phyloP scores from a whole-genome alignment of 371 early-diverging fungal genomes.

The Mortierella sp. region DNA sequence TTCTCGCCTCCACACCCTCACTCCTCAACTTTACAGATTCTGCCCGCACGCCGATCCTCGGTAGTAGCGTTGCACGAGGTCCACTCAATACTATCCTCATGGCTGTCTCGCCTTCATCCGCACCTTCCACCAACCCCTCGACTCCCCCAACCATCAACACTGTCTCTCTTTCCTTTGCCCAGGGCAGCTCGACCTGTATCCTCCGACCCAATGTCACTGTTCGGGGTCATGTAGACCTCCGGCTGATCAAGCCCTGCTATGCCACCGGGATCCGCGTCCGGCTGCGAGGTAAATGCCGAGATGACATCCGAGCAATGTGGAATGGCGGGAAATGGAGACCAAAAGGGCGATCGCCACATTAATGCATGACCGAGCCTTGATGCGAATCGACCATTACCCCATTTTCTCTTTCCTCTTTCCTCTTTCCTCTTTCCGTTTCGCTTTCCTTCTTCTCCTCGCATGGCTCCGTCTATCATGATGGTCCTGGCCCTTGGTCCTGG shows the following conservation, averaged over 20 bases:
- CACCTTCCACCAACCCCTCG: constrained; percentile 3
- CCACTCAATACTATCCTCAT: constrained; percentile 5
- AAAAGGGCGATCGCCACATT: constrained; percentile 49
- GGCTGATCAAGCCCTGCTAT: constrained; percentile 52
- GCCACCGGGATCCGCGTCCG: constrained; percentile 41
- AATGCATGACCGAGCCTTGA: constrained; percentile 29
- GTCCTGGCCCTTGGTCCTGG: too few species aligned
- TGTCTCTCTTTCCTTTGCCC: constrained; percentile 47
- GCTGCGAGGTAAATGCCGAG: constrained; percentile 36
- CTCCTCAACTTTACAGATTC: constrained; percentile 23
- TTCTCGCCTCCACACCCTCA: background rate
- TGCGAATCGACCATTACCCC: background rate
- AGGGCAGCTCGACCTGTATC: constrained; percentile 77
- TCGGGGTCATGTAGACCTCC: constrained; percentile 40
- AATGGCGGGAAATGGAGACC: constrained; percentile 4
- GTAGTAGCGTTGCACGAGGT: too few species aligned
- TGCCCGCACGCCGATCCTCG: constrained; percentile 11
- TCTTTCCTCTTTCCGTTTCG: background rate
- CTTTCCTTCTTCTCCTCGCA: too few species aligned
- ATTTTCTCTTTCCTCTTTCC: background rate
- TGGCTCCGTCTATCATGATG: too few species aligned
- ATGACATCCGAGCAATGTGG: constrained; percentile 12
- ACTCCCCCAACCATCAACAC: constrained; percentile 18
- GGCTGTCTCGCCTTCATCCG: constrained; percentile 30
- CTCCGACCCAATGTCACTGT: constrained; percentile 66